Conservation (phyloP, 2,329 filamentous ascomycete genomes). For the Phaeomoniella chlamydospora region DNA sequence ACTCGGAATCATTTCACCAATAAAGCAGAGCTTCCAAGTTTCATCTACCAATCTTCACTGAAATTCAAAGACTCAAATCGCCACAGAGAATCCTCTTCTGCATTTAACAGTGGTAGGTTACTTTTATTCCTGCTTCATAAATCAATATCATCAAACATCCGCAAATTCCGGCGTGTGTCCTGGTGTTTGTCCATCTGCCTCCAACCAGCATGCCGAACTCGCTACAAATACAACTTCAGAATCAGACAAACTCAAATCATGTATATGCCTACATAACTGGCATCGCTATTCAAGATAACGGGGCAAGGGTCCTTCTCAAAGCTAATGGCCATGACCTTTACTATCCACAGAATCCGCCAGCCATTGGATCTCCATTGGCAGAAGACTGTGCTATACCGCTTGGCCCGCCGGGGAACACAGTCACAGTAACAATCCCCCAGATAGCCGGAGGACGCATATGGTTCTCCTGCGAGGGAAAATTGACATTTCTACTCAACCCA, state of each 20-base stretch:
- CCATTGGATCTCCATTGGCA: conserved; percentile 34
- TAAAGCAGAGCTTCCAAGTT: no score
- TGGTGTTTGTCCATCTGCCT: no score
- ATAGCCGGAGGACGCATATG: conserved; percentile 59
- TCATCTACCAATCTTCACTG: no score
- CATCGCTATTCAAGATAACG: conserved; percentile 42
- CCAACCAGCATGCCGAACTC: conserved; percentile 12
- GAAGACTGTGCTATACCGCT: conserved; percentile 50
- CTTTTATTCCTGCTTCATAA: no score
- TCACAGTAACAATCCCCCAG: conserved; percentile 50
- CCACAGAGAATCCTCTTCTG: no score
- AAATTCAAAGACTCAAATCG: no score
- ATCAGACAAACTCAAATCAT: conserved; percentile 45
- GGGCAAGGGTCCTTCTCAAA: conserved; percentile 46
- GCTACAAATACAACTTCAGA: conserved; percentile 48
- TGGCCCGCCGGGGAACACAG: conserved; percentile 44
- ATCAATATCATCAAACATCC: no score
- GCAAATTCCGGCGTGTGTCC: no score
- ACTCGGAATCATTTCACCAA: no score
- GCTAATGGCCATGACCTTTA: conserved; percentile 53
- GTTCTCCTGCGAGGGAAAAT: conserved; percentile 46
- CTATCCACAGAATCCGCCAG: conserved; percentile 45
- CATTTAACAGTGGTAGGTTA: no score
- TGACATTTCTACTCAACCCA: conserved; percentile 58
- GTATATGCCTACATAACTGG: conserved; percentile 62